Percentiles rank a stretch among this genome's conserved stretches.
phyloP scores from a whole-genome alignment of 1,284 basidiomycete genomes.

The Leccinum pachyderme region DNA sequence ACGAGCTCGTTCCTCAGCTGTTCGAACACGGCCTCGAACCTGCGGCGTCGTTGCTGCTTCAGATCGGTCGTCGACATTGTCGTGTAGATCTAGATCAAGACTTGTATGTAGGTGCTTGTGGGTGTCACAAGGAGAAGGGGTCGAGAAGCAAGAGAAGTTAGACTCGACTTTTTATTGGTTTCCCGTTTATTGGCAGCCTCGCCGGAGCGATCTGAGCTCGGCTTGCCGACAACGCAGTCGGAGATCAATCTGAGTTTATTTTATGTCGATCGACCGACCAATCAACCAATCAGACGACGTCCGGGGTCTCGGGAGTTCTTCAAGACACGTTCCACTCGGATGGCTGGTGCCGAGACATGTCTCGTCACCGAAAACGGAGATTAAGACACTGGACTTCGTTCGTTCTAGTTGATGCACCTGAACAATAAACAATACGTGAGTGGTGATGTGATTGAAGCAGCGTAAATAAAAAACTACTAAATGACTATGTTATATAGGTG shows the following conservation, averaged over 20 bases:
- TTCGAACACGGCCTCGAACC: constrained; percentile 32
- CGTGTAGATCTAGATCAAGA: not conserved
- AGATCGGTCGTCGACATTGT: constrained; percentile 15
- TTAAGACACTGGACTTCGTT: no score
- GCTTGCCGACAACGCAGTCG: not conserved
- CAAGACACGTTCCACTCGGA: not conserved
- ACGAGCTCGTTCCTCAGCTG: constrained; percentile 38
- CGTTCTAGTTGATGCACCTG: not conserved
- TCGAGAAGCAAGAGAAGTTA: not conserved
- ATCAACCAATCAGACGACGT: not conserved
- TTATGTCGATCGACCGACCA: not conserved
- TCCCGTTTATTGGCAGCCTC: not conserved
- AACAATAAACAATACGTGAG: constrained; percentile 12
- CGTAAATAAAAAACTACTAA: constrained; percentile 6
- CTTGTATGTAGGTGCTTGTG: not conserved
- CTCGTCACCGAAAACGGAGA: not conserved
- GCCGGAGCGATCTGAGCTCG: not conserved
- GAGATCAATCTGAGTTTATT: not conserved
- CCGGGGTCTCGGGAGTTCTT: not conserved
- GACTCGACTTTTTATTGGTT: not conserved
- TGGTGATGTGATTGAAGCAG: constrained; percentile 26
- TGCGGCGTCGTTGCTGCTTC: constrained; percentile 27
- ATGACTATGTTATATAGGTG: constrained; percentile 13
- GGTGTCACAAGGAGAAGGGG: not conserved
- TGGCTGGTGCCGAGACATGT: not conserved